Percentiles rank a stretch among this genome's conserved stretches.
Evolutionary conservation across 140 eudicot genomes (phyloP).

Genomic region (Flaveria floridana): DNA sequence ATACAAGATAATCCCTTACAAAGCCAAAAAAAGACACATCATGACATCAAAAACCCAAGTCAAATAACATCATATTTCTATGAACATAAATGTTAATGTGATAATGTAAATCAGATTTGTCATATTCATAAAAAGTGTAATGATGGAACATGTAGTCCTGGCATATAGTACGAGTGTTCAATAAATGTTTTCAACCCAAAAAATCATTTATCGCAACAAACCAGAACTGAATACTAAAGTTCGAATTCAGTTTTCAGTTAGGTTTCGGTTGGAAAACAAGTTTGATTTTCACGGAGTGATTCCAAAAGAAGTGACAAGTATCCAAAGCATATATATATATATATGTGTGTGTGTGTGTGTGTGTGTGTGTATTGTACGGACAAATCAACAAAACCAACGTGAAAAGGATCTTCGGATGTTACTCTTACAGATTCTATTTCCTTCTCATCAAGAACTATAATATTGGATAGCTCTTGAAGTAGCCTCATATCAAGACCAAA

Average conservation of each 20-base stretch:
- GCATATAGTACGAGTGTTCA: background rate
- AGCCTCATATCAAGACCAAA: constrained; percentile 65
- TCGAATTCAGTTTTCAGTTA: too few relatives aligned
- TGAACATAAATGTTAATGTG: background rate
- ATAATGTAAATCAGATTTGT: constrained; percentile 1
- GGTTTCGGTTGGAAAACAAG: background rate
- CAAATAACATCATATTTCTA: background rate
- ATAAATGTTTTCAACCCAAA: background rate
- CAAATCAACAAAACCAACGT: background rate
- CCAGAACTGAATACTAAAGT: too few relatives aligned
- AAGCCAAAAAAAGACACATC: constrained; percentile 8
- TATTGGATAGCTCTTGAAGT: constrained; percentile 58
- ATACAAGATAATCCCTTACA: constrained; percentile 52
- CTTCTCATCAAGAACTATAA: constrained; percentile 39
- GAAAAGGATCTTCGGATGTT: background rate
- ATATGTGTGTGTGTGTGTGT: too few relatives aligned
- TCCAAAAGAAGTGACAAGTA: background rate
- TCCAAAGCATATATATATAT: background rate
- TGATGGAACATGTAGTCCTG: background rate
- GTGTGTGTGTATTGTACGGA: background rate
- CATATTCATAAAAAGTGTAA: background rate
- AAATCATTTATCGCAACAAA: background rate
- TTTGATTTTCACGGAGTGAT: background rate
- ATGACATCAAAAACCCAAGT: background rate
- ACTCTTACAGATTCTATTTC: constrained; percentile 52